Percentiles rank a stretch among this genome's conserved stretches.
Conservation (phyloP, 2,329 filamentous ascomycete genomes). For the Alternaria brassicae region DNA sequence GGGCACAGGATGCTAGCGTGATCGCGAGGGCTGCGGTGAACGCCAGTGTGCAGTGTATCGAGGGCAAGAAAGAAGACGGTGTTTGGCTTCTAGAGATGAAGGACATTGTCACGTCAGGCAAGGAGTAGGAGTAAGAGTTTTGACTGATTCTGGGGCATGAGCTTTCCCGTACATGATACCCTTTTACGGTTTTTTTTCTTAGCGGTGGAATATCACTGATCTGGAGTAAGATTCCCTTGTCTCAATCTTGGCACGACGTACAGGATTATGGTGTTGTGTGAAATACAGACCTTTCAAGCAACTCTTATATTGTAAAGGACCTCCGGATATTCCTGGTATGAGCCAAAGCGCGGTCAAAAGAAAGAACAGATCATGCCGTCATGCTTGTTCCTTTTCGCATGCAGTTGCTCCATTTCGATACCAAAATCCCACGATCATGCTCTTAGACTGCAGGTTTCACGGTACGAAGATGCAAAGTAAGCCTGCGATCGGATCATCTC, state of each 20-base stretch:
- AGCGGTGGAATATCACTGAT: rapidly evolving
- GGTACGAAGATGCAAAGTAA: background rate
- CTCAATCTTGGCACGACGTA: background rate
- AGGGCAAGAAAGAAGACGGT: slow-evolving; percentile 64
- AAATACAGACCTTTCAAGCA: too few species aligned
- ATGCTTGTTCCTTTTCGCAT: background rate
- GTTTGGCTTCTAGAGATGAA: slow-evolving; percentile 66
- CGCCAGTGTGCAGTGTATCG: slow-evolving; percentile 60
- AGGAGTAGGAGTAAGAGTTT: slow-evolving; percentile 34
- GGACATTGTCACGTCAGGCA: slow-evolving; percentile 73
- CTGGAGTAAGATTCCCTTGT: rapidly evolving
- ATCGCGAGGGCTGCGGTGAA: slow-evolving; percentile 73
- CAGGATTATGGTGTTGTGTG: background rate
- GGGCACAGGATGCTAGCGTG: slow-evolving; percentile 76
- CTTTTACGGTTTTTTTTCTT: background rate
- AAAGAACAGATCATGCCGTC: background rate
- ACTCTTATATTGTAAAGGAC: too few species aligned
- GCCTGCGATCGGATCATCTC: slow-evolving; percentile 12
- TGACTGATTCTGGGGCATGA: background rate
- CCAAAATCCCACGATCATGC: background rate
- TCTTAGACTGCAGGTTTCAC: background rate
- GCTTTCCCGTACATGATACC: background rate
- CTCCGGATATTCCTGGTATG: too few species aligned
- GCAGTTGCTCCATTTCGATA: background rate
- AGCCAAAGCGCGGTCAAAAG: background rate